Evolutionary conservation across 768 basidiomycete species (phyloP), one percentile per base, ranked within the genome.

Genomic region (Leccinum incarnatum): DNA sequence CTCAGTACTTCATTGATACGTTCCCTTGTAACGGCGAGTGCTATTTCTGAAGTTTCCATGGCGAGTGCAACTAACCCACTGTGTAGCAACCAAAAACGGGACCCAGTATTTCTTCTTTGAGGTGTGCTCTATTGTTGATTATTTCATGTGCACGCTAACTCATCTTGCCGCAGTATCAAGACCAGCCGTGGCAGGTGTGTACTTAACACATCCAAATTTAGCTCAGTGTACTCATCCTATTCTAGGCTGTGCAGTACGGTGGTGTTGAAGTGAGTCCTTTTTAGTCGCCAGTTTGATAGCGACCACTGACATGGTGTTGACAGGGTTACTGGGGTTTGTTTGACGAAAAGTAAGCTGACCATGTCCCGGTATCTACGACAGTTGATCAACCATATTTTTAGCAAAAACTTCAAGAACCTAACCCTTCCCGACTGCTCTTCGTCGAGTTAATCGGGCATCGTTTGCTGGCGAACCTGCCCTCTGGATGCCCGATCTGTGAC

Each of bases 51-150:
- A 4, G 30, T 61, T 55, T 50, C 27, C 54, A 29, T 27, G 19
- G 36, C 30, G 50, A 50, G 29, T 9, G 15, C 9, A 23, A 57
- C 57, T 62, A 46, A 73, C 47, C n/a, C 37, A 17, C 17, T 53
- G 9, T 19, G 10, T 53, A 69, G 90, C 95, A 0, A 97, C 94
- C 70, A 60, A 71, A 17, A 94, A 94, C 61, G 82, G 83, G 12
- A 94, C 91, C 1, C 78, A 83, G 15, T 96, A 96, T 76, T 97
- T 94, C 82, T 95, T 83, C 78, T 93, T 93, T 59, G 90, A 90
- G 79, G 83, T 83, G 17, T 7, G 72, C 62, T 51, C 23, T n/a
- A 34, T 54, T 45, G 27, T 40, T 29, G 19, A 30, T 36, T 21
- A 21, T 34, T 58, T 54, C 63, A 27, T 3, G 29, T 49, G 19